Percentiles rank a stretch among this genome's conserved stretches.
Evolutionary conservation across 2,329 filamentous ascomycete species (phyloP).

Genomic region (Phyllachora maydis): DNA sequence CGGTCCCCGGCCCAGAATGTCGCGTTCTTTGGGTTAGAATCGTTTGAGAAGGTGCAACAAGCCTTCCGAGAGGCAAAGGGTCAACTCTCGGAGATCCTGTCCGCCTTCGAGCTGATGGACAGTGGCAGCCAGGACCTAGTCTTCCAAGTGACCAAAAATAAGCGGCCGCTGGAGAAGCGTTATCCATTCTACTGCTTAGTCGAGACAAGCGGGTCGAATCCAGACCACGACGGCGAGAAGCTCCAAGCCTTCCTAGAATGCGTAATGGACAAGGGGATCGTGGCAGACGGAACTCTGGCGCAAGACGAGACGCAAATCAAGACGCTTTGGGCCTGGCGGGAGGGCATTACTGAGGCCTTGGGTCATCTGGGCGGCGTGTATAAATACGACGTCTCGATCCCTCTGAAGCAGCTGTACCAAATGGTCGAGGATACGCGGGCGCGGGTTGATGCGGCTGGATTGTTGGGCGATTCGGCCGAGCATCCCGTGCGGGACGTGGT

Average conservation of each 20-base stretch:
- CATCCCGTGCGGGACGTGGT: conserved; percentile 76
- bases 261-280: conserved; percentile 74
- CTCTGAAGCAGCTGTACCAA: conserved; percentile 66
- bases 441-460: conserved; percentile 49
- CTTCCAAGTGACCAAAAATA: conserved; percentile 50
- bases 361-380: conserved; percentile 89
- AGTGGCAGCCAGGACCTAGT: conserved; percentile 62
- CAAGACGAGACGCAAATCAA: conserved; percentile 82
- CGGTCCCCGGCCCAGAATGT: conserved; percentile 80
- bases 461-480: conserved; percentile 56
- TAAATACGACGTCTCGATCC: conserved; percentile 97
- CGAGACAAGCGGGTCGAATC: conserved; percentile 88
- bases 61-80: conserved; percentile 79
- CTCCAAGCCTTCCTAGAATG: conserved; percentile 77
- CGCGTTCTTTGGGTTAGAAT: conserved; percentile 79
- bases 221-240: conserved; percentile 85
- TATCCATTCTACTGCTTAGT: conserved; percentile 93
- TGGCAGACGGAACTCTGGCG: conserved; percentile 75
- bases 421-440: conserved; percentile 71
- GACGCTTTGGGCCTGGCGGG: conserved; percentile 77
- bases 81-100: conserved; percentile 85
- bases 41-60: conserved; percentile 69
- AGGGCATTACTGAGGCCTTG: conserved; percentile 76
- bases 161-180: conserved; percentile 60
- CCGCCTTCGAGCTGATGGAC: conserved; percentile 97